These are phyloP conservation scores for Diaporthe batatas DNA, from an alignment of 2,329 filamentous ascomycete genomes.

Conservation along the genomic window DNA sequence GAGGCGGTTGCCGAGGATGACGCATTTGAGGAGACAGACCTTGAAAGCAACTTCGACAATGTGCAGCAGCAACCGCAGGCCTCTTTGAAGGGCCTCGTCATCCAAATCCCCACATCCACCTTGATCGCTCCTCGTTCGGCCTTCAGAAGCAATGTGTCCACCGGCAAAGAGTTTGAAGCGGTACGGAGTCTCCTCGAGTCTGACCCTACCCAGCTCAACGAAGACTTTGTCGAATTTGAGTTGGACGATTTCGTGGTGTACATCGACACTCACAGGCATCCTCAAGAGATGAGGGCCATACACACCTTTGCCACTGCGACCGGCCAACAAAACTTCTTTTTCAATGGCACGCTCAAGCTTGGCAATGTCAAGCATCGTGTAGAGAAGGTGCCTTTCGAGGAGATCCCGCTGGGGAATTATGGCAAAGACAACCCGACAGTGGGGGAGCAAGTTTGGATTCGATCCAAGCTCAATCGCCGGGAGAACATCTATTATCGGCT, in stretches of 20 bases:
- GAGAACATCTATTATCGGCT: conserved; percentile 74
- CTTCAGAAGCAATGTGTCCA: conserved; percentile 45
- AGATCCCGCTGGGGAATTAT: conserved; percentile 77
- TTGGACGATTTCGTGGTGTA: conserved; percentile 73
- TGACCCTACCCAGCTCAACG: conserved; percentile 40
- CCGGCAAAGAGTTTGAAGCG: conserved; percentile 49
- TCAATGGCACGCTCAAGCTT: conserved; percentile 71
- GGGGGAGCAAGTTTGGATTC: conserved; percentile 72
- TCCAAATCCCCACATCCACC: conserved; percentile 48
- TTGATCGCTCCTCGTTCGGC: conserved; percentile 48
- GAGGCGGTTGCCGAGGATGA: conserved; percentile 6
- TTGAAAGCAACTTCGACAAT: conserved; percentile 6
- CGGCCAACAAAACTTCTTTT: conserved; percentile 58
- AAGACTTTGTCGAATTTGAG: conserved; percentile 61
- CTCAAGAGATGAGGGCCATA: conserved; percentile 66
- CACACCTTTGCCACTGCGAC: conserved; percentile 61
- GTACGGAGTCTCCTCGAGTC: conserved; percentile 49
- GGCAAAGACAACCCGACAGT: conserved; percentile 63
- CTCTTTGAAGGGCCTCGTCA: conserved; percentile 2
- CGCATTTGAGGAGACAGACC: not conserved
- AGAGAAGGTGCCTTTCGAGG: conserved; percentile 65
- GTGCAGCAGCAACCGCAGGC: conserved; percentile 7
- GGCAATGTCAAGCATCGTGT: conserved; percentile 64
- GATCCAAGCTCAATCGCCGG: conserved; percentile 61
- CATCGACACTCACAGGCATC: conserved; percentile 52